A percentile compares a stretch with the other conserved stretches of the same genome.
phyloP scores from a whole-genome alignment of 805 yeast genomes.

The Myxozyma geophila region DNA sequence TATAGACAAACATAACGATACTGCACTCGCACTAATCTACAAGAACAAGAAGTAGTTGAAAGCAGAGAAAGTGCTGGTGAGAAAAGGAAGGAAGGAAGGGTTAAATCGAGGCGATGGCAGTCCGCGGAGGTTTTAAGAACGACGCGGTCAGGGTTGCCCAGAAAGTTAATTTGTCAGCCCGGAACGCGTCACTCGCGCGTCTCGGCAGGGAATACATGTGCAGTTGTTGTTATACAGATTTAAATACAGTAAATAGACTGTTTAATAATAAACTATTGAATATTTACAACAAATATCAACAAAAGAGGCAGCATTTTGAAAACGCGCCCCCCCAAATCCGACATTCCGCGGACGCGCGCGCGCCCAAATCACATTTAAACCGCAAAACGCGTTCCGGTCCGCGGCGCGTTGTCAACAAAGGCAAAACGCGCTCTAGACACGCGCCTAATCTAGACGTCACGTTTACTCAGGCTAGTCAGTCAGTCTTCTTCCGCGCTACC shows the following conservation, averaged over 20 bases:
- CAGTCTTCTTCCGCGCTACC: constrained; percentile 22
- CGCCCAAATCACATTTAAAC: neutral
- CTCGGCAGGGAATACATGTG: neutral
- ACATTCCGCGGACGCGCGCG: neutral
- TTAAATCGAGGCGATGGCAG: neutral
- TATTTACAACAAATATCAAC: neutral
- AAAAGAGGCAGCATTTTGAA: neutral
- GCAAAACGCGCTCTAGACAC: too few species aligned
- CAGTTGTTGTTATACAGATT: neutral
- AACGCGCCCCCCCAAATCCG: neutral
- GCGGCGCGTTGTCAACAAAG: neutral
- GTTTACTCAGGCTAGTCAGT: neutral
- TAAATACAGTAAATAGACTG: neutral
- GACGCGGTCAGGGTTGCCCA: constrained; percentile 4
- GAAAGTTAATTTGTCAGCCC: neutral
- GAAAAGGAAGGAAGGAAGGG: neutral
- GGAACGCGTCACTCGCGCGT: constrained; percentile 11
- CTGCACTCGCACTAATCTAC: neutral
- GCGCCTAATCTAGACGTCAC: neutral
- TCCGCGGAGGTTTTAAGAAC: constrained; percentile 9
- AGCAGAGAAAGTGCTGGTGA: neutral
- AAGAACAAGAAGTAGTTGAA: neutral
- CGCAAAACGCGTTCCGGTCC: neutral
- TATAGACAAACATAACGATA: constrained; percentile 37
- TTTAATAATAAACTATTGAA: neutral